These are phyloP conservation scores for Kitagawia praeruptora DNA, from an alignment of 129 eudicot species.

Conservation along the genomic window DNA sequence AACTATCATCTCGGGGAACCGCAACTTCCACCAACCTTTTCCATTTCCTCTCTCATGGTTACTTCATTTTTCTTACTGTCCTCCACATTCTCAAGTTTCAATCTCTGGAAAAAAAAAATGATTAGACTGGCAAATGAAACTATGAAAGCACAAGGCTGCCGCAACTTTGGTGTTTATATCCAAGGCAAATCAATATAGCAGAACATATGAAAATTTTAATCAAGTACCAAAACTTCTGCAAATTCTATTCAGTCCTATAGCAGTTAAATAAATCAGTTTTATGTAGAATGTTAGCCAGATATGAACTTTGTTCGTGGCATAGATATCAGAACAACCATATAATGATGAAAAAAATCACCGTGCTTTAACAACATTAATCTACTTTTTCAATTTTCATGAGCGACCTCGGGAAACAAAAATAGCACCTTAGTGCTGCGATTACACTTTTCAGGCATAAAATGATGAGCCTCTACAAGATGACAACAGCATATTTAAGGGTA, in stretches of 20 bases:
- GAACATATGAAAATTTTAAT: neutral
- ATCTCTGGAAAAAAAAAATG: constrained; percentile 17
- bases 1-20: constrained; percentile 15
- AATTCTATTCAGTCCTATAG: neutral
- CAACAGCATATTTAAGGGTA: neutral
- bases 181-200: neutral
- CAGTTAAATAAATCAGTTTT: neutral
- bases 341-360: neutral
- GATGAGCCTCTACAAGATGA: neutral
- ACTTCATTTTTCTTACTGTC: constrained; percentile 15
- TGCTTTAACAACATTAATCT: neutral
- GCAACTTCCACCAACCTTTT: constrained; percentile 19
- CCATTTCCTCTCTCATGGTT: constrained; percentile 12
- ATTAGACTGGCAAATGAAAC: neutral
- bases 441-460: neutral
- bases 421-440: neutral
- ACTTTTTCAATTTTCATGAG: neutral
- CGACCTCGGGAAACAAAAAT: neutral
- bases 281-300: neutral
- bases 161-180: neutral
- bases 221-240: neutral
- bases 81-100: constrained; percentile 25
- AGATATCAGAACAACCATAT: constrained; percentile 4
- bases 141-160: neutral
- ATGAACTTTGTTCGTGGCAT: neutral